A percentile compares a stretch with the other conserved stretches of the same genome.
Conservation (phyloP, 2,329 filamentous ascomycete genomes). For the Microdochium paspali region DNA sequence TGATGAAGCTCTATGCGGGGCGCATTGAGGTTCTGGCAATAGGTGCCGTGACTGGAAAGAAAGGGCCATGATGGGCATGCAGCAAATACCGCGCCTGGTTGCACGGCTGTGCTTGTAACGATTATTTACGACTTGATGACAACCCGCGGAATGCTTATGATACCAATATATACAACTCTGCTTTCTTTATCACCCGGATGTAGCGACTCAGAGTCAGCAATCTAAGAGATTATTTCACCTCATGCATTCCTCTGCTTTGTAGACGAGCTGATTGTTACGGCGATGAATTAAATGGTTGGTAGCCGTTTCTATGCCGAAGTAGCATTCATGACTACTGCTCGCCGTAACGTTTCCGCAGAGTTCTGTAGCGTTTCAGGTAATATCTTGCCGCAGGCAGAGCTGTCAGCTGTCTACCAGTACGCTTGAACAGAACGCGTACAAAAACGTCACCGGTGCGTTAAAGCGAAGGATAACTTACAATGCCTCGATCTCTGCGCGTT, state of each 20-base stretch:
- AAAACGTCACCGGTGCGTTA: not conserved
- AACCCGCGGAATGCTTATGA: not conserved
- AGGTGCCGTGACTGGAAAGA: constrained; percentile 48
- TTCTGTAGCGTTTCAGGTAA: constrained; percentile 85
- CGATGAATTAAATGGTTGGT: not conserved
- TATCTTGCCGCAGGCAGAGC: constrained; percentile 39
- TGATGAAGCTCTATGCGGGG: constrained; percentile 68
- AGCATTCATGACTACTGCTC: constrained; percentile 14
- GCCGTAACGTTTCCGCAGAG: constrained; percentile 73
- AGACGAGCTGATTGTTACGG: too few species aligned
- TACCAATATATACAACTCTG: constrained; percentile 9
- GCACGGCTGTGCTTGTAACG: not conserved
- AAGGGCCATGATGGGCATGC: not conserved
- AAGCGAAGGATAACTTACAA: constrained; percentile 53
- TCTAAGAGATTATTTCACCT: too few species aligned
- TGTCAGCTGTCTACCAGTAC: constrained; percentile 1
- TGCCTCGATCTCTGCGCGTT: constrained; percentile 69
- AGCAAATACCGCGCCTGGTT: not conserved
- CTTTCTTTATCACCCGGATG: too few species aligned
- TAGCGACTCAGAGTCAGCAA: too few species aligned
- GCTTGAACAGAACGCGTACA: not conserved
- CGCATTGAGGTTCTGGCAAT: constrained; percentile 64
- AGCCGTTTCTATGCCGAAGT: not conserved
- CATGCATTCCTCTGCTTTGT: too few species aligned
- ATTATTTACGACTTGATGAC: not conserved